phyloP scores from a whole-genome alignment of 805 yeast genomes.

The Saturnispora besseyi region DNA sequence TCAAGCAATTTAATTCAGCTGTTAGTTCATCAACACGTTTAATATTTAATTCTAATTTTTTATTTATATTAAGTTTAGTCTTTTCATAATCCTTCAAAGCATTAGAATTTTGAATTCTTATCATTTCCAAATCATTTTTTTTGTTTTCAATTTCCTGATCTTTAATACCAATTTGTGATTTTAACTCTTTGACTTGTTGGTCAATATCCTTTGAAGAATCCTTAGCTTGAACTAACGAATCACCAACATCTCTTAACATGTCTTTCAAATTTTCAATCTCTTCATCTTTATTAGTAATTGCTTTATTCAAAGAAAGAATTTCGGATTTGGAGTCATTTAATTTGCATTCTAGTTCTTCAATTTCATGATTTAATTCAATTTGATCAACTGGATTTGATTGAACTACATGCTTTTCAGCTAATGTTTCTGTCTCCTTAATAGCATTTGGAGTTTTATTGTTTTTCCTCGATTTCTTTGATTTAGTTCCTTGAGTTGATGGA shows the following conservation, averaged over 20 bases:
- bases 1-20: slow-evolving; percentile 12
- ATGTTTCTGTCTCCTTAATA: slow-evolving; percentile 5
- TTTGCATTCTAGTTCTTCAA: slow-evolving; percentile 13
- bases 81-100: slow-evolving; percentile 30
- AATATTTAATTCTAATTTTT: slow-evolving; percentile 16
- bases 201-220: slow-evolving; percentile 42
- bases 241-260: slow-evolving; percentile 67
- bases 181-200: slow-evolving; percentile 6
- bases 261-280: slow-evolving; percentile 68
- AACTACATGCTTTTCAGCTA: not conserved
- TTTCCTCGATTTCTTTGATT: slow-evolving; percentile 15
- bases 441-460: slow-evolving; percentile 12
- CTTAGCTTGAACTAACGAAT: slow-evolving; percentile 65
- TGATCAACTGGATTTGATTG: slow-evolving; percentile 6
- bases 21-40: slow-evolving; percentile 17
- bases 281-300: slow-evolving; percentile 37
- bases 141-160: slow-evolving; percentile 9
- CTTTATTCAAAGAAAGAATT: slow-evolving; percentile 18
- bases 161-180: not conserved
- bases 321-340: slow-evolving; percentile 10
- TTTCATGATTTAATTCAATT: slow-evolving; percentile 22
- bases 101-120: slow-evolving; percentile 31
- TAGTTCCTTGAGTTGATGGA: not conserved
- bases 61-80: slow-evolving; percentile 20
- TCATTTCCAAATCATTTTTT: slow-evolving; percentile 21